Evolutionary conservation across 2,329 filamentous ascomycete genomes (phyloP).

Genomic region (Phaeoacremonium minimum): DNA sequence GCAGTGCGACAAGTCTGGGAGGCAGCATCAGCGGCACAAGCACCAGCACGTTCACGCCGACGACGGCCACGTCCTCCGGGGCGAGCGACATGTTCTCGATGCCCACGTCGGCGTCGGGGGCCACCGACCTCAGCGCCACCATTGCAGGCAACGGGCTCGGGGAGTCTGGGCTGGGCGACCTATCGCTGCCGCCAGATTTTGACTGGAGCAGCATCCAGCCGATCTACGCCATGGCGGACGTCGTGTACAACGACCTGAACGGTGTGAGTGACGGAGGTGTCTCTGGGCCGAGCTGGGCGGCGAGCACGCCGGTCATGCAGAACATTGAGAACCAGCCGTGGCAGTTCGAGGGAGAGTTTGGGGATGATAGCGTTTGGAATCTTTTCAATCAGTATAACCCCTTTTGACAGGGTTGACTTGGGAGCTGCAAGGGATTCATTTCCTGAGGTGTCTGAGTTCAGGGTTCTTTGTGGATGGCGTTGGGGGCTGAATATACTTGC

Average conservation of each 20-base stretch:
- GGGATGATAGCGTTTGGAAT: conserved; percentile 22
- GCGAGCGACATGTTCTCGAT: conserved; percentile 7
- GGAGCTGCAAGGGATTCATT: neutral
- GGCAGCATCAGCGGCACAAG: neutral
- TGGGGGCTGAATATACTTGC: no score
- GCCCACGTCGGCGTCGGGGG: neutral
- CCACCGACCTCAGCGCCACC: neutral
- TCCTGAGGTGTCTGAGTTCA: neutral
- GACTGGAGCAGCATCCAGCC: conserved; percentile 48
- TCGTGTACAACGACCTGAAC: conserved; percentile 52
- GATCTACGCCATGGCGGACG: conserved; percentile 52
- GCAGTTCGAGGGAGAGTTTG: conserved; percentile 20
- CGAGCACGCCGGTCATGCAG: conserved; percentile 6
- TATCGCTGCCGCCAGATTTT: conserved; percentile 38
- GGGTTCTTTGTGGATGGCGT: no score
- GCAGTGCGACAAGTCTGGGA: neutral
- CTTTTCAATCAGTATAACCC: conserved; percentile 20
- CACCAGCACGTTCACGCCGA: conserved; percentile 3
- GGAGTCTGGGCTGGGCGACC: conserved; percentile 22
- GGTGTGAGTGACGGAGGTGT: conserved; percentile 28
- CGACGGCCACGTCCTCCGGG: conserved; percentile 3
- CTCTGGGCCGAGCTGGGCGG: conserved; percentile 13
- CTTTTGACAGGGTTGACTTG: conserved; percentile 4
- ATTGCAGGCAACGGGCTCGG: neutral
- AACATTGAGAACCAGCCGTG: conserved; percentile 8